Evolutionary conservation across 805 yeast species (phyloP), one percentile per base, ranked within the genome.

Genomic region (Saturnispora zaruensis): DNA sequence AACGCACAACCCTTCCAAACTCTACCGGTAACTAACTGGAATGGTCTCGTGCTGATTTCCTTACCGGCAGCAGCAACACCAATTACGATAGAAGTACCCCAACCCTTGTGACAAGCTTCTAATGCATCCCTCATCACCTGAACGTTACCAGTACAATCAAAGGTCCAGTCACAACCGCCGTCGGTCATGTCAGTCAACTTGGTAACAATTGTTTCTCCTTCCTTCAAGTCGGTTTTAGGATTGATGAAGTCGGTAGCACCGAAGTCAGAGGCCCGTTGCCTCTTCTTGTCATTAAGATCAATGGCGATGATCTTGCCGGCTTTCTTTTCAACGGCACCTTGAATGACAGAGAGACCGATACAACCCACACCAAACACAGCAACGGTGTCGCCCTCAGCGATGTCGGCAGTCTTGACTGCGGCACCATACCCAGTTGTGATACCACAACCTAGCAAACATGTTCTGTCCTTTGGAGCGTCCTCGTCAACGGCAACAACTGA

Each of bases 1-100:
- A 88, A 93, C n/a, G 99, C 99, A 64, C 96, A 87, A 61, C 99
- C 99, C 69, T 80, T 86, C 98, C 99, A 91, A 48, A 87, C 96
- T 73, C 99, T 84, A 60, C 99, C 99, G 40, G 98, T 93, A 57
- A 93, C 98, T 69, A 93, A 80, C 75, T 91, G 98, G 87, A 93
- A 93, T 54, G 99, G 99, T 72, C 98, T 82, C 44, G 98, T 93
- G 51, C 96, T 71, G 56, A 95, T 90, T 73, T 93, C 98, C 71
- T 89, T 77, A 57, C 99, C 99, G 38, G 97, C 96, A 58, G 96
- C 96, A 44, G 99, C 99, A 59, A 93, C 99, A 68, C 99, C 99
- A 65, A 93, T 93, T 62, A 93, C 75, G 59, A 91, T 78, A 21
- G 96, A 88, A 65, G 83, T 81, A 70, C 99, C 99, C 97, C 99